These are phyloP conservation scores for Ramularia endophylla DNA, from an alignment of 2,329 filamentous ascomycete species.

Conservation along the genomic window DNA sequence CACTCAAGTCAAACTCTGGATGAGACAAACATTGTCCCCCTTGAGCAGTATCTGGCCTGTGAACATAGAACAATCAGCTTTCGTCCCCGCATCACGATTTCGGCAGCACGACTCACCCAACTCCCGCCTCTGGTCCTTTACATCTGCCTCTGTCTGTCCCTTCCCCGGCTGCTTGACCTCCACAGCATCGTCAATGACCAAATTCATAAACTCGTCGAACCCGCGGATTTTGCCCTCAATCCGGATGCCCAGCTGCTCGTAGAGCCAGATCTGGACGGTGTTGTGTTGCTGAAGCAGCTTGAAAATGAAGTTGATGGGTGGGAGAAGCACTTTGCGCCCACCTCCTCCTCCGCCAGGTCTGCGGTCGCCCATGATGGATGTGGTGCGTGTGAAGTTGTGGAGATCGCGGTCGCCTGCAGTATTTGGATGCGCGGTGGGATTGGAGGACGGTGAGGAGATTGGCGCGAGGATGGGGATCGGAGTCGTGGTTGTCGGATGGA, in stretches of 20 bases:
- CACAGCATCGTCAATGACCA: slow-evolving; percentile 91
- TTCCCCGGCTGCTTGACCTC: slow-evolving; percentile 60
- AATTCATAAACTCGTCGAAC: slow-evolving; percentile 99
- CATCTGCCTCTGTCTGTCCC: slow-evolving; percentile 17
- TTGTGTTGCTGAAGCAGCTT: slow-evolving; percentile 81
- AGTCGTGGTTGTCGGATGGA: background rate
- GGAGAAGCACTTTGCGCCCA: slow-evolving; percentile 59
- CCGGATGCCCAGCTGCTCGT: slow-evolving; percentile 87
- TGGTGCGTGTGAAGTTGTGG: background rate
- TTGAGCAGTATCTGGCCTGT: slow-evolving; percentile 79
- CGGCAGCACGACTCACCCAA: slow-evolving; percentile 8
- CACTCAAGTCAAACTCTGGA: slow-evolving; percentile 43
- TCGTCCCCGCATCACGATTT: background rate
- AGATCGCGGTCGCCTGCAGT: background rate
- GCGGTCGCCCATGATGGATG: slow-evolving; percentile 48
- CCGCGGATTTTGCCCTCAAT: slow-evolving; percentile 97
- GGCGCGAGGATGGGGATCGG: background rate
- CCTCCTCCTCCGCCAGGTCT: slow-evolving; percentile 41
- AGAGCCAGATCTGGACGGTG: slow-evolving; percentile 91
- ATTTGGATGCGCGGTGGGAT: background rate
- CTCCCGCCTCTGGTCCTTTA: slow-evolving; percentile 16
- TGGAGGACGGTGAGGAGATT: background rate
- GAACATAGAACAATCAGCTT: slow-evolving; percentile 8
- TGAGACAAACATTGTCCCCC: slow-evolving; percentile 81
- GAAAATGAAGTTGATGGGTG: slow-evolving; percentile 85